phyloP scores from a whole-genome alignment of 2,329 filamentous ascomycete genomes.

The Ceratocystis lukuohia region DNA sequence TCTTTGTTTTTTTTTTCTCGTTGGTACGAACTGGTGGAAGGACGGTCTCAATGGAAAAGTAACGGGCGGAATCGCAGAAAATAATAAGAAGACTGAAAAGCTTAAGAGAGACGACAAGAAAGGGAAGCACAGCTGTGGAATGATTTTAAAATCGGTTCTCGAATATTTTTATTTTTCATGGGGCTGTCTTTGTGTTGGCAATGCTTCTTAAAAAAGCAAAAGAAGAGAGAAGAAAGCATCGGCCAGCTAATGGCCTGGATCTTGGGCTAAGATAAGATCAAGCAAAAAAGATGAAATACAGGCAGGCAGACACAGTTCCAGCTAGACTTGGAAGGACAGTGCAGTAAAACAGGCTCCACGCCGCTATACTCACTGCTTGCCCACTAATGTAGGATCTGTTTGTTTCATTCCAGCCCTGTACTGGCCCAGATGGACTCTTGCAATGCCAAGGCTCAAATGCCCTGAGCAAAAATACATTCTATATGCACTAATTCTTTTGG shows the following conservation, averaged over 20 bases:
- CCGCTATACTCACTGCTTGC: no score
- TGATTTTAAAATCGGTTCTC: background rate
- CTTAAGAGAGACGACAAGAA: background rate
- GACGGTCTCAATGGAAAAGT: background rate
- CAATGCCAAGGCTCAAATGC: background rate
- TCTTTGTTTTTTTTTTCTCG: background rate
- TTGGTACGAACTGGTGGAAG: background rate
- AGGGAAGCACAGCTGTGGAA: slow-evolving; percentile 8
- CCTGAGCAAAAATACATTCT: background rate
- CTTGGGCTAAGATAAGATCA: no score
- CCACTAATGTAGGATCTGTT: no score
- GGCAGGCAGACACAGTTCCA: no score
- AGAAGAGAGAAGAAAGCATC: background rate
- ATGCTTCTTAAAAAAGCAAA: no score
- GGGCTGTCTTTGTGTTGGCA: background rate
- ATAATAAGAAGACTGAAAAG: background rate
- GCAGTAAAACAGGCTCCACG: no score
- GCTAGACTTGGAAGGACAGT: no score
- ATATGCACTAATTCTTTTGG: background rate
- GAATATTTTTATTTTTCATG: background rate
- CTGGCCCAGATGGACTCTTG: no score
- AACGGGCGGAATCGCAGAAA: background rate
- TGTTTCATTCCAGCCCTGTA: no score
- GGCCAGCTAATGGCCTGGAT: background rate
- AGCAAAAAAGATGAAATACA: no score